phyloP scores from a whole-genome alignment of 495 filamentous ascomycete genomes.

The Podospora pseudocomata region DNA sequence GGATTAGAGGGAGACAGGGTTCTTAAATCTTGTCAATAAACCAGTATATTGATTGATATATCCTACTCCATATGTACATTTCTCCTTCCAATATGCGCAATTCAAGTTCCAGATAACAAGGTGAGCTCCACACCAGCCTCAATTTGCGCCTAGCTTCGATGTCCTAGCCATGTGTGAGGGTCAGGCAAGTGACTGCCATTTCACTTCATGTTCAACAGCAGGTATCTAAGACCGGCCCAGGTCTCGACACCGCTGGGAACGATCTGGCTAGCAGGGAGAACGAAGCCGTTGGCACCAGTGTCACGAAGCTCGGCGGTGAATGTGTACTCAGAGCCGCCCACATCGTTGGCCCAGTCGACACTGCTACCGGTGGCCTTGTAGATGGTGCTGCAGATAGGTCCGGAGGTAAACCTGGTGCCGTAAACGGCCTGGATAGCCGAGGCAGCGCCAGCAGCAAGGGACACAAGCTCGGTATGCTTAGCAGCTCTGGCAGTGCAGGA shows the following conservation, averaged over 20 bases:
- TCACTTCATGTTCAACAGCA: conserved; percentile 46
- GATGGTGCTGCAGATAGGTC: conserved; percentile 57
- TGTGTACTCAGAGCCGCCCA: conserved; percentile 49
- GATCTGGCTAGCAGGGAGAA: conserved; percentile 55
- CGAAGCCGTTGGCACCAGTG: conserved; percentile 49
- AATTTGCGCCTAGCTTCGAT: background rate
- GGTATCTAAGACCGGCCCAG: conserved; percentile 52
- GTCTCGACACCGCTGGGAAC: conserved; percentile 49
- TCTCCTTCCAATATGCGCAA: background rate
- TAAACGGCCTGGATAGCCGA: conserved; percentile 49
- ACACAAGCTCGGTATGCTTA: conserved; percentile 48
- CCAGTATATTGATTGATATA: background rate
- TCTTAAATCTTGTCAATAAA: no score
- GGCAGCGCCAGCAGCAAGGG: conserved; percentile 39
- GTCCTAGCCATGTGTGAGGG: background rate
- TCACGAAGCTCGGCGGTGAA: conserved; percentile 54
- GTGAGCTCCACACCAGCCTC: background rate
- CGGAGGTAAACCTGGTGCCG: conserved; percentile 46
- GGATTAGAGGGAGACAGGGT: no score
- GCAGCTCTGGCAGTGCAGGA: conserved; percentile 35
- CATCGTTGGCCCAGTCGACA: conserved; percentile 55
- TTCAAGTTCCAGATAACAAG: background rate
- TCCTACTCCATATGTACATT: background rate
- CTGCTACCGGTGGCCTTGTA: conserved; percentile 55
- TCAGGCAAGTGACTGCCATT: background rate